phyloP scores from a whole-genome alignment of 345 rosid species.

The Ceriops decandra region DNA sequence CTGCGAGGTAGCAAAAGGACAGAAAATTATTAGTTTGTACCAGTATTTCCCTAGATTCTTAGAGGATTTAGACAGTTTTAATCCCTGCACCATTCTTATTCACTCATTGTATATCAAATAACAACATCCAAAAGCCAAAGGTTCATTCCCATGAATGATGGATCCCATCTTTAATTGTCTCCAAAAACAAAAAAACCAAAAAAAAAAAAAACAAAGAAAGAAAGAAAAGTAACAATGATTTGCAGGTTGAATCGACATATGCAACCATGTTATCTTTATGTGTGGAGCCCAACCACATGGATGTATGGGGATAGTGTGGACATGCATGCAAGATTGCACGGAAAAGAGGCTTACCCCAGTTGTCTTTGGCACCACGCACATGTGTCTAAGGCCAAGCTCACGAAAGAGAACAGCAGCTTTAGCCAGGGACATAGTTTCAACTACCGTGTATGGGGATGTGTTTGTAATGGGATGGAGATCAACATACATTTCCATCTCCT shows the following conservation, averaged over 20 bases:
- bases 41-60: background rate
- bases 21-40: too few species aligned
- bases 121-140: too few species aligned
- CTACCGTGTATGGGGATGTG: constrained; percentile 78
- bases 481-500: constrained; percentile 88
- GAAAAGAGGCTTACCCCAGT: constrained; percentile 53
- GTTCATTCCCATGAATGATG: too few species aligned
- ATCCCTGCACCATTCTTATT: too few species aligned
- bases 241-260: too few species aligned
- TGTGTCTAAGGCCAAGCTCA: constrained; percentile 78
- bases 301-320: background rate
- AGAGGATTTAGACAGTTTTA: background rate
- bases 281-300: background rate
- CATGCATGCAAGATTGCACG: background rate
- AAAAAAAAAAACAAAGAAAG: too few species aligned
- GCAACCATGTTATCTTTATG: too few species aligned
- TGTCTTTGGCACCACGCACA: constrained; percentile 83
- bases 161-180: too few species aligned
- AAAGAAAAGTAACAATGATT: too few species aligned
- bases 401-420: constrained; percentile 85
- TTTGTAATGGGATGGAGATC: constrained; percentile 88
- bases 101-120: too few species aligned
- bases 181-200: too few species aligned
- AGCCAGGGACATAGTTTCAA: constrained; percentile 78
- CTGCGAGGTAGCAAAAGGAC: constrained; percentile 33